Evolutionary conservation across 768 basidiomycete species (phyloP), one percentile per base, ranked within the genome.

Genomic region (Phanerochaete sordida): DNA sequence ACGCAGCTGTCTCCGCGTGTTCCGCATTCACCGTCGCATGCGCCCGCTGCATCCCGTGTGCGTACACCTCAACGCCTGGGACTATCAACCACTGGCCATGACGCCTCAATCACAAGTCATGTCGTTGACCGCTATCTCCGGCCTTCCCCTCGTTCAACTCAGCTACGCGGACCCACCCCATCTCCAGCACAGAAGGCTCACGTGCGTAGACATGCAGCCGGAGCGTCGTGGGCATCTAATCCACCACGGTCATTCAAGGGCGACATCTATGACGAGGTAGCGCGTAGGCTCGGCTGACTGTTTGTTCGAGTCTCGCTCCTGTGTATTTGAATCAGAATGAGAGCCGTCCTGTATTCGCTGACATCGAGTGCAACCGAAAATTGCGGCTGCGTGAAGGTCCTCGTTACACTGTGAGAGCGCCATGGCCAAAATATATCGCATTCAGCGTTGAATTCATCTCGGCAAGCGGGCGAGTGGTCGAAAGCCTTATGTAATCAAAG

Each of bases 131-230:
- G 64, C 39, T 70, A 70, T 56, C 55, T 65, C 50, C 37, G 39
- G 13, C 55, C 66, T 43, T 71, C 70, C 37, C 70, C 70, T 15
- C 66, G 65, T 39, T 62, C 63, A 31, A 53, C 61, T 12, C 63
- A 55, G 4, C 33, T 49, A 6, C 59, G 19, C 19, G 19, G 4
- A 9, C 39, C 39, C 19, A 19, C 39, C 7, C 19, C 59, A 1
- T 15, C 39, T 16, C 47, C 48, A 4, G 30, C 47, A 21, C 26
- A 31, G 13, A 28, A 12, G 6, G 57, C 48, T 19, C 57, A 58
- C n/a, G n/a, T 54, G 13, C 53, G 53, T 37, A 33, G 23, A 33
- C 35, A 39, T 24, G 33, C 37, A 12, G 23, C 53, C 28, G 23
- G 23, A 26, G 21, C 15, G 8, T 19, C 39, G 4, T 43, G 4